Percentiles rank a stretch among this genome's conserved stretches.
Evolutionary conservation across 331 rosid species (phyloP).

Genomic region (Acacia pycnantha): DNA sequence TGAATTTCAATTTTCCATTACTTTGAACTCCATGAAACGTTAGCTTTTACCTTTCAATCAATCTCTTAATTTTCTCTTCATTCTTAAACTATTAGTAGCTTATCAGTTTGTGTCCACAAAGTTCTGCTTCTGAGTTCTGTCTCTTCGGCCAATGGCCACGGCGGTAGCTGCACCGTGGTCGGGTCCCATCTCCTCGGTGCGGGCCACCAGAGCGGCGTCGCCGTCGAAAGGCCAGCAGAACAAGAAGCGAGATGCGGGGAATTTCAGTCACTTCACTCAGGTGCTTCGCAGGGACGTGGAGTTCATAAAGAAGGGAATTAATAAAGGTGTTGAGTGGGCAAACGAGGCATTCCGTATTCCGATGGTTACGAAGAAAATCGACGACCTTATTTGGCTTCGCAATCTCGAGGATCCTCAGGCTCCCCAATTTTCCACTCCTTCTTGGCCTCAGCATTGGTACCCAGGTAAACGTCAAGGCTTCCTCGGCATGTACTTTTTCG

Average conservation of each 20-base stretch:
- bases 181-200: slow-evolving; percentile 30
- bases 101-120: not conserved
- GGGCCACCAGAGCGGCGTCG: slow-evolving; percentile 25
- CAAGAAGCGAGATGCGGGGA: slow-evolving; percentile 46
- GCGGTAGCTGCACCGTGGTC: slow-evolving; percentile 31
- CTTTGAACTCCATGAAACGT: not conserved
- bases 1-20: not conserved
- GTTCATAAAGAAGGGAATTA: slow-evolving; percentile 57
- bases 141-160: slow-evolving; percentile 42
- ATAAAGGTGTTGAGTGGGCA: slow-evolving; percentile 69
- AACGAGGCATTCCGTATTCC: slow-evolving; percentile 67
- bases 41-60: not conserved
- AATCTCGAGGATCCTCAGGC: slow-evolving; percentile 72
- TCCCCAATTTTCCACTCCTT: slow-evolving; percentile 42
- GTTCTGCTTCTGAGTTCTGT: not conserved
- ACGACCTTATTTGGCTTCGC: slow-evolving; percentile 78
- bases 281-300: slow-evolving; percentile 74
- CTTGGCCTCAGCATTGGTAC: slow-evolving; percentile 78
- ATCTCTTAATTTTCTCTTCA: not conserved
- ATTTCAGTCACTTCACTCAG: slow-evolving; percentile 61
- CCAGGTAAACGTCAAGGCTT: slow-evolving; percentile 52
- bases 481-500: slow-evolving; percentile 5
- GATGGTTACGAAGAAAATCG: slow-evolving; percentile 52
- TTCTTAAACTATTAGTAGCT: not conserved
- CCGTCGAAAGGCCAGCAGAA: slow-evolving; percentile 23